These are phyloP conservation scores for Tetrapyrgos nigripes DNA, from an alignment of 1,284 basidiomycete genomes.

Conservation along the genomic window DNA sequence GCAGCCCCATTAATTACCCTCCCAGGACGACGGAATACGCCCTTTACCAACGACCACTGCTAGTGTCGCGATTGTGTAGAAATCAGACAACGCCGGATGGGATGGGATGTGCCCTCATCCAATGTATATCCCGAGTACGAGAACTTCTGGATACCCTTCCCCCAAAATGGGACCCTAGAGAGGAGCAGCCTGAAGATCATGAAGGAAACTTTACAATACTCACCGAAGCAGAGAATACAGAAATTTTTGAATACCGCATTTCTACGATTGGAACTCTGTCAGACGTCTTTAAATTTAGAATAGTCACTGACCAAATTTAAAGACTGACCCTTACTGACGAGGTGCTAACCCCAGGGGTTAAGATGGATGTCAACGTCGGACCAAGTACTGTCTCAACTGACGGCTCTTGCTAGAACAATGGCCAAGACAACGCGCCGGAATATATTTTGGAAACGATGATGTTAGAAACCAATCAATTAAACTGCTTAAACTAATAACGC, in stretches of 20 bases:
- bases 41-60: neutral
- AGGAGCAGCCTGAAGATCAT: constrained; percentile 4
- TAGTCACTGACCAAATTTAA: constrained; percentile 20
- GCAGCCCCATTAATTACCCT: constrained; percentile 4
- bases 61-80: neutral
- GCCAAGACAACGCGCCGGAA: constrained; percentile 19
- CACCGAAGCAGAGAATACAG: constrained; percentile 2
- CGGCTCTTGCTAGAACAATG: constrained; percentile 27
- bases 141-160: constrained; percentile 11
- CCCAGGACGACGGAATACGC: neutral
- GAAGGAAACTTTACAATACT: neutral
- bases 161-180: constrained; percentile 16
- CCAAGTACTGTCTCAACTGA: constrained; percentile 21
- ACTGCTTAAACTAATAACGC: no score
- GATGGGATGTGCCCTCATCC: neutral
- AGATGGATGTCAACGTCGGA: neutral
- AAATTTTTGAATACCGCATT: constrained; percentile 11
- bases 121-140: constrained; percentile 6
- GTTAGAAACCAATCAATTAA: constrained; percentile 15
- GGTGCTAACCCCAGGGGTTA: neutral
- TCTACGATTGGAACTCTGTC: constrained; percentile 9
- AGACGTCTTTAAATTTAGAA: constrained; percentile 22
- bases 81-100: neutral
- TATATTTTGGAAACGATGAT: constrained; percentile 20
- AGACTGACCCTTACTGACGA: neutral